These are phyloP conservation scores for Tephrocybe sp. DNA, from an alignment of 768 basidiomycete species.

Conservation along the genomic window DNA sequence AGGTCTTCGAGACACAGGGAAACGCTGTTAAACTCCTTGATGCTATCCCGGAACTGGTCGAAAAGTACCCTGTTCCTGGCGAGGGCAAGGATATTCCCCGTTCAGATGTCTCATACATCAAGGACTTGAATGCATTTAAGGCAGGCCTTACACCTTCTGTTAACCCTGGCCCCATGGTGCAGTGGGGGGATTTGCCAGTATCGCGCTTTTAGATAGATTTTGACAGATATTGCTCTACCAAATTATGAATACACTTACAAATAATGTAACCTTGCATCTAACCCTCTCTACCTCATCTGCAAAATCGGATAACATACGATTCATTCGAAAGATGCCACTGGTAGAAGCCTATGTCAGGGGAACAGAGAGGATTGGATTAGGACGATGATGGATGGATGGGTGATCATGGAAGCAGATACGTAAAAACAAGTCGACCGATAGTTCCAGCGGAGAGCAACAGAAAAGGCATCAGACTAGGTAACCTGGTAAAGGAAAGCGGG, in stretches of 20 bases:
- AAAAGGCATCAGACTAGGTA: slow-evolving; percentile 6
- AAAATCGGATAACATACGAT: neutral
- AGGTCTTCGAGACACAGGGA: slow-evolving; percentile 38
- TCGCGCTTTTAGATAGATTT: slow-evolving; percentile 44
- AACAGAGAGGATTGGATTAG: slow-evolving; percentile 9
- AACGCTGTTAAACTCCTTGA: slow-evolving; percentile 47
- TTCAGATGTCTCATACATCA: slow-evolving; percentile 56
- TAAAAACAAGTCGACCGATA: slow-evolving; percentile 10
- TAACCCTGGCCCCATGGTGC: slow-evolving; percentile 64
- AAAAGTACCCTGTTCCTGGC: slow-evolving; percentile 54
- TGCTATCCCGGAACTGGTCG: slow-evolving; percentile 56
- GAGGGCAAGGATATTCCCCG: slow-evolving; percentile 47
- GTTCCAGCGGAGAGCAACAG: slow-evolving; percentile 8
- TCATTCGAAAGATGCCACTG: neutral
- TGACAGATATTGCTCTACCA: neutral
- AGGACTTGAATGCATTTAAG: slow-evolving; percentile 70
- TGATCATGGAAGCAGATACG: slow-evolving; percentile 7
- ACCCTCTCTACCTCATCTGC: neutral
- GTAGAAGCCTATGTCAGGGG: neutral
- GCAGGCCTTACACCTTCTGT: slow-evolving; percentile 51
- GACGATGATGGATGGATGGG: slow-evolving; percentile 11
- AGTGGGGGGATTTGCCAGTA: slow-evolving; percentile 72
- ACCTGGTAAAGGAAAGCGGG: slow-evolving; percentile 3
- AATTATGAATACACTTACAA: neutral
- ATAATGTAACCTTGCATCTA: neutral